Base-by-base conservation (phyloP, 495 filamentous ascomycete species). In the Filosporella fistucella region DNA sequence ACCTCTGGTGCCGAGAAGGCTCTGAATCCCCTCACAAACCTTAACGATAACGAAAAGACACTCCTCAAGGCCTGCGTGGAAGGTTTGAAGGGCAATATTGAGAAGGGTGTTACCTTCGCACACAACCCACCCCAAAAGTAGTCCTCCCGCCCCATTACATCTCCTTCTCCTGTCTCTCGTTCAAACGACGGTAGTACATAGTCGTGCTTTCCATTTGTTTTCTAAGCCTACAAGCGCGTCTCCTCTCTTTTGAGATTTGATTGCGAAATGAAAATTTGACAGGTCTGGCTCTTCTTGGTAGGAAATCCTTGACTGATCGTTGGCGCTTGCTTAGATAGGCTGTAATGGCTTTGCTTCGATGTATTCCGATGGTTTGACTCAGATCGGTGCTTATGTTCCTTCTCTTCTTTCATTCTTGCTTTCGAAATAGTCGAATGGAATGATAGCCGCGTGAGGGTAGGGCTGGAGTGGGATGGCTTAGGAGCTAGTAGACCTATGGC, bases 51-150 rank as follows among this genome's bases (percentile, higher is more conserved):
- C 64, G 93, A 97, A 81, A 85, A 93, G 81, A 76, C 78, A 54
- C 81, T 98, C 43, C 81, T 98, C 47, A 78, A 88, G 55, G 79
- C 75, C 53, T 80, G 76, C 63, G 73, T 84, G 57, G 68, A 72
- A 52, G 93, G 80, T 44, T 76, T 98, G 24, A 86, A 89, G 77
- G 83, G 78, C 72, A 98, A 96, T 70, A 95, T 98, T 61, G 68
- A 78, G 57, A 96, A 96, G 79, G 93, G 93, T 58, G 71, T 96
- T 56, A 82, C 85, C 59, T 98, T 97, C 63, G 80, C 65, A 63
- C 78, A 90, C 78, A 90, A 84, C 74, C 80, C 90, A 54, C 80
- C 86, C 54, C 74, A 80, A 78, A 83, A 82, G 79, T 84, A 75
- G 80, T 75, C 62, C 54, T 34, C 54, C 57, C 45, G 33, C 55